Evolutionary conservation across 139 green algal genomes (phyloP).

Genomic region (Pseudopediastrum boryanum): DNA sequence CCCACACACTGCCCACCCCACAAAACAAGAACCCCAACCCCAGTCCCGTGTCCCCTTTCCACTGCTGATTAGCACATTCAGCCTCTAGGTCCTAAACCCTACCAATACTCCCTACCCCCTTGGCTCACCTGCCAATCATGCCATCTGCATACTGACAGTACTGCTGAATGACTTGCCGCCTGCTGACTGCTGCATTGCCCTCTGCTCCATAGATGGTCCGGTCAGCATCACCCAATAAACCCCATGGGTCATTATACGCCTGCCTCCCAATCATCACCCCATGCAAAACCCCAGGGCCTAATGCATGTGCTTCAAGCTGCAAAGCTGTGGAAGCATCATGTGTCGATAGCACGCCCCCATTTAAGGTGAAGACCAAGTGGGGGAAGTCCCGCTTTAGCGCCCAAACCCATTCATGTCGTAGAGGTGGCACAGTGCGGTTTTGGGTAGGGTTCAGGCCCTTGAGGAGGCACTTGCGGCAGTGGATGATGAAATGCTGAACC

Average conservation of each 20-base stretch:
- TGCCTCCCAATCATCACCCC: slow-evolving; percentile 91
- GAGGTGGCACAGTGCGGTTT: slow-evolving; percentile 90
- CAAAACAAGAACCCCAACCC: too few species aligned
- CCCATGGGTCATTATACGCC: slow-evolving; percentile 88
- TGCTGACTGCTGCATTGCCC: slow-evolving; percentile 59
- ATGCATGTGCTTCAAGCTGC: neutral
- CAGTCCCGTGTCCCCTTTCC: too few species aligned
- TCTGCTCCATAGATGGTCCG: slow-evolving; percentile 68
- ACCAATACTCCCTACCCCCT: too few species aligned
- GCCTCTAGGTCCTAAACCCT: too few species aligned
- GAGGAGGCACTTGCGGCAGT: slow-evolving; percentile 94
- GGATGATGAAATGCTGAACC: slow-evolving; percentile 91
- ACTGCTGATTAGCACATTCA: too few species aligned
- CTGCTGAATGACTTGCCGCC: slow-evolving; percentile 71
- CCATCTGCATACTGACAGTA: slow-evolving; percentile 82
- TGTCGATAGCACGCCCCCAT: slow-evolving; percentile 50
- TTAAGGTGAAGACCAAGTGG: slow-evolving; percentile 79
- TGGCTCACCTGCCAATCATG: slow-evolving; percentile 55
- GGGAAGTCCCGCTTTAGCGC: slow-evolving; percentile 92
- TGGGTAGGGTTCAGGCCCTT: slow-evolving; percentile 87
- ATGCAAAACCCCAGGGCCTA: slow-evolving; percentile 47
- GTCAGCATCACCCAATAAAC: slow-evolving; percentile 81
- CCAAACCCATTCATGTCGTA: slow-evolving; percentile 87
- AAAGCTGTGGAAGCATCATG: slow-evolving; percentile 44
- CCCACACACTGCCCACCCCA: too few species aligned